A percentile compares a stretch with the other conserved stretches of the same genome.
Evolutionary conservation across 192 early-diverging fungal genomes (phyloP).

Genomic region (Linnemannia elongata): DNA sequence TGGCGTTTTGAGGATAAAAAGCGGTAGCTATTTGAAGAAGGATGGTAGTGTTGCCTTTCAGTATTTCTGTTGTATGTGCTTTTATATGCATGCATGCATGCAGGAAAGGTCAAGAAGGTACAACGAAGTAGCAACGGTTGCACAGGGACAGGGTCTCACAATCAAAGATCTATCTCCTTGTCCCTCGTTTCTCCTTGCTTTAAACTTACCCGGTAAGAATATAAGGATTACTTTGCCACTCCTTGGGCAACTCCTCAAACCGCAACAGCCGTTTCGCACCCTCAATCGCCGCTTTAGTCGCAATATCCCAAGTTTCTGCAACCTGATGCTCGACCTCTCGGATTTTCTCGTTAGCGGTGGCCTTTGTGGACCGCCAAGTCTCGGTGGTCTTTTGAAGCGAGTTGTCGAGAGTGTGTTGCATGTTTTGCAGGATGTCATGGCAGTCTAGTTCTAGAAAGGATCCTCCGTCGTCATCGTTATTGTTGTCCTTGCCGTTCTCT

Average conservation of each 20-base stretch:
- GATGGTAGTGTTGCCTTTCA: neutral
- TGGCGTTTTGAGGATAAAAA: conserved; percentile 57
- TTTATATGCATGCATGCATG: neutral
- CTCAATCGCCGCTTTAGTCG: conserved; percentile 59
- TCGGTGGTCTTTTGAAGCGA: conserved; percentile 26
- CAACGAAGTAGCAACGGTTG: neutral
- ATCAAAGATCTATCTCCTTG: too few relatives aligned
- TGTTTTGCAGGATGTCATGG: conserved; percentile 1
- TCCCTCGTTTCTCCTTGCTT: neutral
- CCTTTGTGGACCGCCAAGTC: conserved; percentile 59
- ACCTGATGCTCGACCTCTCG: conserved; percentile 62
- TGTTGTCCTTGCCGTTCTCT: neutral
- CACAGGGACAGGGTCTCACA: neutral
- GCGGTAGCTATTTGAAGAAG: conserved; percentile 54
- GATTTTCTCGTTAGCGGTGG: conserved; percentile 58
- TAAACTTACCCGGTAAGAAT: conserved; percentile 32
- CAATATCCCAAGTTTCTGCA: conserved; percentile 61
- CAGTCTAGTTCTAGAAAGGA: conserved; percentile 52
- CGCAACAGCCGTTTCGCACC: conserved; percentile 64
- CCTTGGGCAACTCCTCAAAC: conserved; percentile 67
- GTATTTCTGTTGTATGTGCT: neutral
- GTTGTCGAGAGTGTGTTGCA: conserved; percentile 24
- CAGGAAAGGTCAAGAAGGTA: neutral
- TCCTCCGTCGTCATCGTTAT: neutral
- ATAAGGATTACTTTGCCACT: conserved; percentile 71